phyloP scores from a whole-genome alignment of 2,329 filamentous ascomycete genomes.

The Colletotrichum sp. region DNA sequence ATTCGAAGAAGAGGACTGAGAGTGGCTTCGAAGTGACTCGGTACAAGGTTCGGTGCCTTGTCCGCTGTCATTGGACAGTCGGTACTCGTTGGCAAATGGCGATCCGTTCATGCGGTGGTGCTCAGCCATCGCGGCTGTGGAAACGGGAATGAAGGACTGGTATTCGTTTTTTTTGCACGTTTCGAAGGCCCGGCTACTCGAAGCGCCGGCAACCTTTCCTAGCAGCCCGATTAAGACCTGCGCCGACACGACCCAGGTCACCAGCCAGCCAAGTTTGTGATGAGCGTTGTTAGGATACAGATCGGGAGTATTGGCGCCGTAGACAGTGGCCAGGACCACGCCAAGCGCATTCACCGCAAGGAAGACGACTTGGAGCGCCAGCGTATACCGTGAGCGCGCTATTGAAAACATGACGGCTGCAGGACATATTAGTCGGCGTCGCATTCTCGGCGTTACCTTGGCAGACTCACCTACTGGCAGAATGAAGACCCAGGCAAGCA shows the following conservation, averaged over 20 bases:
- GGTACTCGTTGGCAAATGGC: slow-evolving; percentile 37
- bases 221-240: slow-evolving; percentile 74
- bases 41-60: slow-evolving; percentile 76
- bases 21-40: slow-evolving; percentile 68
- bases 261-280: slow-evolving; percentile 84
- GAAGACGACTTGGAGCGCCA: slow-evolving; percentile 73
- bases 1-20: slow-evolving; percentile 63
- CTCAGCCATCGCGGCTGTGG: slow-evolving; percentile 57
- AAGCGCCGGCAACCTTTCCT: slow-evolving; percentile 57
- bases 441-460: background rate
- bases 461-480: slow-evolving; percentile 70
- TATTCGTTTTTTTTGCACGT: slow-evolving; percentile 44
- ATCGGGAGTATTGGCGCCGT: slow-evolving; percentile 82
- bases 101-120: slow-evolving; percentile 43
- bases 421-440: background rate
- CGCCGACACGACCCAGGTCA: slow-evolving; percentile 71
- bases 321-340: slow-evolving; percentile 68
- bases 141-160: slow-evolving; percentile 66
- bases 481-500: slow-evolving; percentile 72
- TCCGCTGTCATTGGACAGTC: slow-evolving; percentile 73
- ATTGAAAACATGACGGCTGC: slow-evolving; percentile 86
- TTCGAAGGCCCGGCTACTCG: background rate
- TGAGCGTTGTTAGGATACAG: slow-evolving; percentile 89
- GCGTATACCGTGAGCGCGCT: slow-evolving; percentile 74
- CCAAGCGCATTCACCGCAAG: slow-evolving; percentile 67